Percentiles rank a stretch among this genome's conserved stretches.
Conservation (phyloP, 805 yeast genomes). For the Zygosaccharomyces kombuchaensis region DNA sequence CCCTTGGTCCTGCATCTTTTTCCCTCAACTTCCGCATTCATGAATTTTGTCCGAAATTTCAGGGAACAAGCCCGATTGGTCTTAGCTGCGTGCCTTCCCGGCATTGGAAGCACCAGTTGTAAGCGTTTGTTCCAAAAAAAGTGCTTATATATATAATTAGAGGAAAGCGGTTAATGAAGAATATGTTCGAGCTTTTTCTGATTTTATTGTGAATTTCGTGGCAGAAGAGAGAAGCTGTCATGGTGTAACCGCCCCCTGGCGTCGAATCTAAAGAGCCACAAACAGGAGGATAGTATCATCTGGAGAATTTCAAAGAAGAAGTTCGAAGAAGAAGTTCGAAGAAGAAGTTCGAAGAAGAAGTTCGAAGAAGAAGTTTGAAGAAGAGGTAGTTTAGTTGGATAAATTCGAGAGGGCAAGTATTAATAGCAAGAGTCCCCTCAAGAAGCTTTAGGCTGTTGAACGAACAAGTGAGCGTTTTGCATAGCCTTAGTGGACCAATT, state of each 20-base stretch:
- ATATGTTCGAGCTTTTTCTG: background rate
- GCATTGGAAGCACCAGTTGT: background rate
- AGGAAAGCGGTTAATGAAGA: background rate
- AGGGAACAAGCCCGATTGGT: background rate
- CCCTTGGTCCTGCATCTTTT: background rate
- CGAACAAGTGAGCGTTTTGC: background rate
- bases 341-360: background rate
- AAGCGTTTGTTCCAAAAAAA: background rate
- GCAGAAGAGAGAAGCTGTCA: background rate
- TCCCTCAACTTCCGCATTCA: conserved; percentile 1
- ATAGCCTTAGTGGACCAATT: background rate
- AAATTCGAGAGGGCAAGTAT: background rate
- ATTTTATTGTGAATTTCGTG: background rate
- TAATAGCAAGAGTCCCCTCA: background rate
- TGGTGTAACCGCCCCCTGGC: background rate
- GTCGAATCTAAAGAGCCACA: background rate
- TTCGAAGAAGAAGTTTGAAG: background rate
- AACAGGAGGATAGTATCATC: background rate
- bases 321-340: background rate
- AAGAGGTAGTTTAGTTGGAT: background rate
- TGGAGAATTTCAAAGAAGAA: background rate
- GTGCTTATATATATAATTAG: background rate
- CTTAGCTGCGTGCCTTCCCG: background rate
- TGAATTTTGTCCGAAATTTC: background rate
- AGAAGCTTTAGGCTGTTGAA: background rate